phyloP scores from a whole-genome alignment of 2,329 filamentous ascomycete species.

The Fusarium verrucosum region DNA sequence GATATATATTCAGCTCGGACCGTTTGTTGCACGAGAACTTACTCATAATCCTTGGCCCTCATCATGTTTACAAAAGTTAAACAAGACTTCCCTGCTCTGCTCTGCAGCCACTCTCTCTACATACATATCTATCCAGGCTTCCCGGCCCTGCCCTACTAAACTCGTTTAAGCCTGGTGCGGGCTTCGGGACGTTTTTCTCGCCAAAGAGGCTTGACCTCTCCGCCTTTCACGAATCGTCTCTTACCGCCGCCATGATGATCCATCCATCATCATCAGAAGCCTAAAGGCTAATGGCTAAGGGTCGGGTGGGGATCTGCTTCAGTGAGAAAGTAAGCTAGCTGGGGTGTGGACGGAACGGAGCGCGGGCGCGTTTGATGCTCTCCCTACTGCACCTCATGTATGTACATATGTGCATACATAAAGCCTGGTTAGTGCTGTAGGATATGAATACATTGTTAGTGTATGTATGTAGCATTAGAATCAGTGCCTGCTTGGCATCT shows the following conservation, averaged over 20 bases:
- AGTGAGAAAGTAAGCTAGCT: constrained; percentile 7
- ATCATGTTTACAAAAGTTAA: neutral
- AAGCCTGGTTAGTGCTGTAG: no score
- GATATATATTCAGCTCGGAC: neutral
- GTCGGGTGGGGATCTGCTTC: constrained; percentile 26
- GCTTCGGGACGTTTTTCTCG: constrained; percentile 40
- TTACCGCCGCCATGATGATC: constrained; percentile 51
- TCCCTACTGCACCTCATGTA: neutral
- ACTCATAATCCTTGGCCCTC: neutral
- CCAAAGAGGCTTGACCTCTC: constrained; percentile 37
- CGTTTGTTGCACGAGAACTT: neutral
- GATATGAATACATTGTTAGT: no score
- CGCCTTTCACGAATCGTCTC: constrained; percentile 53
- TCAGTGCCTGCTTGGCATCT: neutral
- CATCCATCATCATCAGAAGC: constrained; percentile 26
- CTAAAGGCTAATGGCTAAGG: constrained; percentile 13
- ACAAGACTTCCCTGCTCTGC: constrained; percentile 30
- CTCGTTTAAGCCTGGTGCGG: constrained; percentile 18
- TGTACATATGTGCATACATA: no score
- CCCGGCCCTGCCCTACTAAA: constrained; percentile 3
- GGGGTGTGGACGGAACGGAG: constrained; percentile 12
- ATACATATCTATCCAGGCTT: no score
- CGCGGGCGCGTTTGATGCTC: neutral
- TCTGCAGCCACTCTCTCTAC: constrained; percentile 40
- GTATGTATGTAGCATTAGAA: neutral